These are phyloP conservation scores for Rhizophagus clarus DNA, from an alignment of 192 early-diverging fungal species.

Conservation along the genomic window DNA sequence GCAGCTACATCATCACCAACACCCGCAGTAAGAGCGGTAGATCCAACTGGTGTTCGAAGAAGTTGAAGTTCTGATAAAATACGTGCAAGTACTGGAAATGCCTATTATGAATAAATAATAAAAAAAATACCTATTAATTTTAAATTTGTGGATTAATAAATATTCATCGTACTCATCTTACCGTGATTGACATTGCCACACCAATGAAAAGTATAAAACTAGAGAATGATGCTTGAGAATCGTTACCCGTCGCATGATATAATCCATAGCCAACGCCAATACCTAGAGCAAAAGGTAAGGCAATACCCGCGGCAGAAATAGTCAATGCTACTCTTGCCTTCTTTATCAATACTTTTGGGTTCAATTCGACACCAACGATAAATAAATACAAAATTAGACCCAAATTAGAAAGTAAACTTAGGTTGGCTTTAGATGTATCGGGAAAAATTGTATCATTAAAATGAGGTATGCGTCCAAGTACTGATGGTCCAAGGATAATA, in stretches of 20 bases:
- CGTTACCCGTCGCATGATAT: conserved; percentile 56
- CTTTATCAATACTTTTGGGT: conserved; percentile 58
- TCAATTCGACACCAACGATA: conserved; percentile 85
- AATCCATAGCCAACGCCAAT: conserved; percentile 74
- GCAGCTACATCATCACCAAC: conserved; percentile 86
- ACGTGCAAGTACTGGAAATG: conserved; percentile 93
- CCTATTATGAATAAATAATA: conserved; percentile 45
- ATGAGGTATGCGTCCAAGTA: conserved; percentile 70
- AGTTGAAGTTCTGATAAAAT: conserved; percentile 90
- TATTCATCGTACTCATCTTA: conserved; percentile 27
- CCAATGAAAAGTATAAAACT: conserved; percentile 85
- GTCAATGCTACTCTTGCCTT: conserved; percentile 56
- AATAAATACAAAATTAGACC: conserved; percentile 91
- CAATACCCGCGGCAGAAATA: conserved; percentile 82
- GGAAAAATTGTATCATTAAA: conserved; percentile 79
- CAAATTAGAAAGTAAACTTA: conserved; percentile 83
- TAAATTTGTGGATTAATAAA: too few species aligned
- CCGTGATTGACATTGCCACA: conserved; percentile 89
- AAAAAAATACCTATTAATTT: background rate
- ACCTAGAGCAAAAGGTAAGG: conserved; percentile 78
- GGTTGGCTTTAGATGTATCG: conserved; percentile 59
- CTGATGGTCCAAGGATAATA: conserved; percentile 87
- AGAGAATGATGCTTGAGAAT: conserved; percentile 50
- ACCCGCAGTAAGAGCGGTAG: conserved; percentile 79
- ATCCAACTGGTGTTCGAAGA: conserved; percentile 79